These are phyloP conservation scores for Talaromyces sp. DNA, from an alignment of 2,329 filamentous ascomycete genomes.

Conservation along the genomic window DNA sequence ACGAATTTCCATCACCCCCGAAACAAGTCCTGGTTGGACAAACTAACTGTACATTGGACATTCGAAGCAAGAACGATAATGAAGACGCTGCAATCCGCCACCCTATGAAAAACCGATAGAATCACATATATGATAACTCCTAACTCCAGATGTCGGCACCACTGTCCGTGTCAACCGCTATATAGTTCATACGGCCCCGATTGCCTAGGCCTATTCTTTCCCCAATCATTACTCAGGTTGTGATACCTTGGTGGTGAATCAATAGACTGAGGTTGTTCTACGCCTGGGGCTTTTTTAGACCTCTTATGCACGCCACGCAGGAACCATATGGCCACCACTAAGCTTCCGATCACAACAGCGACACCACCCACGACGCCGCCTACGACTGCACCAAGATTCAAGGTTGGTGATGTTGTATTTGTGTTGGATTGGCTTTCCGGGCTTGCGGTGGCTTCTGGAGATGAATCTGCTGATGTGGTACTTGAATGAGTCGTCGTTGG, in stretches of 20 bases:
- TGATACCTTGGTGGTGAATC: neutral
- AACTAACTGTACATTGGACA: too few relatives aligned
- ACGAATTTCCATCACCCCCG: too few relatives aligned
- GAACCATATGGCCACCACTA: neutral
- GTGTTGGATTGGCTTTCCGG: neutral
- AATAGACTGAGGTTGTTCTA: neutral
- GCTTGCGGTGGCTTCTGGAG: neutral
- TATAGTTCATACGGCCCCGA: neutral
- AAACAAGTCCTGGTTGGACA: too few relatives aligned
- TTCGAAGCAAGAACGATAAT: too few relatives aligned
- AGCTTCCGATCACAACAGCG: neutral
- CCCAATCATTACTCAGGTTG: neutral
- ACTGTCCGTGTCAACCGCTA: neutral
- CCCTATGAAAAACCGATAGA: neutral
- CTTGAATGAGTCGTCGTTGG: neutral
- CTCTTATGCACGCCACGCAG: neutral
- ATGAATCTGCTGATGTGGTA: neutral
- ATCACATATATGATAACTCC: too few relatives aligned
- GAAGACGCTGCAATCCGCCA: too few relatives aligned
- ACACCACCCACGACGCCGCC: neutral
- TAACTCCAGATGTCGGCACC: too few relatives aligned
- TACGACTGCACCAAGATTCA: neutral
- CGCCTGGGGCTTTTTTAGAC: neutral
- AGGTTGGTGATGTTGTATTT: neutral
- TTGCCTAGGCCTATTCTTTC: neutral